phyloP scores from a whole-genome alignment of 164 flowering plant genomes.

The Kalanchoe fedtschenkoi region DNA sequence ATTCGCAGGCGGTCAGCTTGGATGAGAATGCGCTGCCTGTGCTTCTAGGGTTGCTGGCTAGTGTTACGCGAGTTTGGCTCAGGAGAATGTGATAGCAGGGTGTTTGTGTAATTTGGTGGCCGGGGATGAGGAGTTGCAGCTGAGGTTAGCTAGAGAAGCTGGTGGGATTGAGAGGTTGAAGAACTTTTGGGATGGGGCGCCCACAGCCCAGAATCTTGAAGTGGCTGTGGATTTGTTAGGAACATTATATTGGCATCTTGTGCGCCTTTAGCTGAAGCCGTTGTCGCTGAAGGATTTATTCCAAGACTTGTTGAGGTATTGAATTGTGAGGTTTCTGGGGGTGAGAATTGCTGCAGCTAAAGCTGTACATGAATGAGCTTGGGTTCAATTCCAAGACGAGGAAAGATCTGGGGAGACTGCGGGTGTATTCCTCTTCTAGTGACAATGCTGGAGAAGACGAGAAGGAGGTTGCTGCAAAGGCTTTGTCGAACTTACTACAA shows the following conservation, averaged over 20 bases:
- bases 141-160: conserved; percentile 53
- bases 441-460: conserved; percentile 80
- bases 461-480: conserved; percentile 59
- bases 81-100: conserved; percentile 67
- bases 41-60: conserved; percentile 39
- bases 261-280: conserved; percentile 31
- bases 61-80: conserved; percentile 61
- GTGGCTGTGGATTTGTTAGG: conserved; percentile 49
- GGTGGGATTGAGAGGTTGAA: conserved; percentile 54
- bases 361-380: conserved; percentile 46
- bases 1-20: conserved; percentile 66
- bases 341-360: conserved; percentile 54
- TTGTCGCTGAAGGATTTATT: conserved; percentile 51
- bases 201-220: conserved; percentile 31
- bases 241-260: conserved; percentile 38
- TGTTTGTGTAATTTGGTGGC: conserved; percentile 57
- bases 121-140: conserved; percentile 45
- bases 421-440: conserved; percentile 51
- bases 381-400: conserved; percentile 37
- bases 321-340: conserved; percentile 37
- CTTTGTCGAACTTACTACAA: conserved; percentile 39
- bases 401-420: conserved; percentile 61
- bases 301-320: conserved; percentile 29
- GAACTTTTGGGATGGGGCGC: conserved; percentile 61
- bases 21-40: conserved; percentile 63